Base-by-base conservation (phyloP, 2,329 filamentous ascomycete genomes). In the Aureobasidium melanogenum region DNA sequence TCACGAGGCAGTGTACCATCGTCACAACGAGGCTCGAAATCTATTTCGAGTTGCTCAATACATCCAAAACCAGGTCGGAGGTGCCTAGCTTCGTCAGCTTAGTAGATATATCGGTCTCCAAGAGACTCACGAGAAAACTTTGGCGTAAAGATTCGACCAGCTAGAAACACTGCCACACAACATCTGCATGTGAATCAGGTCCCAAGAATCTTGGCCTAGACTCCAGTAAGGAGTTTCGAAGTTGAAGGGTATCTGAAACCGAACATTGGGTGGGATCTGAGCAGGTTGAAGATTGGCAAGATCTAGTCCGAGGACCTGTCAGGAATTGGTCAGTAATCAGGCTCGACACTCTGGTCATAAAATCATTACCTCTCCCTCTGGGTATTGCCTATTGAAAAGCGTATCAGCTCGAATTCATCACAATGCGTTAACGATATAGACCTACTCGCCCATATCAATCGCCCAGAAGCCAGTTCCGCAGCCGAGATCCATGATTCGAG, bases 401-500 rank as follows among this genome's bases (percentile, higher is more conserved):
- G 41, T 14, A 17, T 54, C 17, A 48, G 24, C 48, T 32, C 12
- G 22, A 24, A 7, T 14, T 14, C 46, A 1, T 26, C 1, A 1
- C 26, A 12, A n/a, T 19, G 17, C 19, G n/a, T 38, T 26, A 26
- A 12, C 5, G 22, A 32, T 30, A 12, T 62, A 59, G 68, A 76
- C 84, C 76, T 78, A 90, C 82, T 88, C 86, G 64, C 88, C 88
- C 75, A 96, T 88, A 66, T 93, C 88, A 67, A 95, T 89, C 43
- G 88, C 84, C 93, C 93, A 97, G 64, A 96, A 93, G 41, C 91
- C 91, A 0, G 91, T 96, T 22, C 92, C 93, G 65, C 88, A 92
- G 44, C 91, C 93, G 59, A 96, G 69, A 67, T 85, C 84, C 60
- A 86, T 76, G 64, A 86, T 81, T 63, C 81, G 78, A 62, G 76